A percentile compares a stretch with the other conserved stretches of the same genome.
These are phyloP conservation scores for Neolentinus lepideus DNA, from an alignment of 1,284 basidiomycete genomes.

Conservation along the genomic window DNA sequence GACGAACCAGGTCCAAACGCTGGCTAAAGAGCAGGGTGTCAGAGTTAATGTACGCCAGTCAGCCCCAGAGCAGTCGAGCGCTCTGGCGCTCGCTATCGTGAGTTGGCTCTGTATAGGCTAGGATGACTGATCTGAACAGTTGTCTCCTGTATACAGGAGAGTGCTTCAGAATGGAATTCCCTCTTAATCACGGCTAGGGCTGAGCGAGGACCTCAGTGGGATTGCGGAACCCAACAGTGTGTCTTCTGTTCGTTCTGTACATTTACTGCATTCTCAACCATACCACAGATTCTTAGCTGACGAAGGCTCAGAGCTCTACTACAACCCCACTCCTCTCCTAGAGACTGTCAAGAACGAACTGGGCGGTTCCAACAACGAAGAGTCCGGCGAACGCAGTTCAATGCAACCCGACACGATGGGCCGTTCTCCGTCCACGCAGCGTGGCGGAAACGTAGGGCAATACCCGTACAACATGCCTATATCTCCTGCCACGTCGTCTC, in stretches of 20 bases:
- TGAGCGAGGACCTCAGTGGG: conserved; percentile 78
- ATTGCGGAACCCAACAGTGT: conserved; percentile 76
- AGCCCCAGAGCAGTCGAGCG: conserved; percentile 42
- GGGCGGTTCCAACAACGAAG: conserved; percentile 17
- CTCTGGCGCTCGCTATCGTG: conserved; percentile 54
- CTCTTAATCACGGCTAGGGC: conserved; percentile 69
- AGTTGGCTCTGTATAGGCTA: conserved; percentile 19
- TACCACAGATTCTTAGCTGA: conserved; percentile 45
- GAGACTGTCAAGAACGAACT: conserved; percentile 29
- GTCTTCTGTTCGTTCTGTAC: conserved; percentile 12
- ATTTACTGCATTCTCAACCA: not conserved
- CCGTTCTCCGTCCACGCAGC: not conserved
- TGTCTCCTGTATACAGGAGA: conserved; percentile 41
- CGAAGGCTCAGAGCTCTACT: conserved; percentile 57
- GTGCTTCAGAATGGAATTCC: conserved; percentile 81
- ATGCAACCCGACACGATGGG: conserved; percentile 7
- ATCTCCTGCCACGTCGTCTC: conserved; percentile 21
- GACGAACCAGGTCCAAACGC: conserved; percentile 44
- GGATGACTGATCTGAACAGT: conserved; percentile 5
- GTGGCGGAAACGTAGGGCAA: not conserved
- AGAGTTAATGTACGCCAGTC: conserved; percentile 55
- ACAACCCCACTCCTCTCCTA: conserved; percentile 46
- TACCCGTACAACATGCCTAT: conserved; percentile 3
- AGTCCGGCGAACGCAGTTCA: conserved; percentile 12
- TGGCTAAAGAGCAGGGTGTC: conserved; percentile 41